Evolutionary conservation across 371 early-diverging fungal species (phyloP).

Genomic region (Apophysomyces variabilis): DNA sequence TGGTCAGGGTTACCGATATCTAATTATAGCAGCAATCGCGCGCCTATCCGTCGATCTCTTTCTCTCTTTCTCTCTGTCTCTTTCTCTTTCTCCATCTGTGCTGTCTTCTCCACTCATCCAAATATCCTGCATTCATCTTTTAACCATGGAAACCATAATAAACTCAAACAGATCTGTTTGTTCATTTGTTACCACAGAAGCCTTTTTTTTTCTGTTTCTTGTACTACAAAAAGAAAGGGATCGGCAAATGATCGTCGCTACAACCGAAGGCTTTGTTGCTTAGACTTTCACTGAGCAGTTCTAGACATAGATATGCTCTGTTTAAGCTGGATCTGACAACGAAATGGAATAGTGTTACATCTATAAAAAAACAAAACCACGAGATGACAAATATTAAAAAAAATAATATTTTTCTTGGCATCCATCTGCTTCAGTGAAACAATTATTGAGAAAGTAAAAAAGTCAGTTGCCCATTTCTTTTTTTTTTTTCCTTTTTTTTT

Average conservation of each 20-base stretch:
- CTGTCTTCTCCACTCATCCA: background rate
- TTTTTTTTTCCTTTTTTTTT: background rate
- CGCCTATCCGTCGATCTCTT: background rate
- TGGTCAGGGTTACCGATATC: conserved; percentile 8
- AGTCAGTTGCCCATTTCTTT: background rate
- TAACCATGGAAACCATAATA: no score
- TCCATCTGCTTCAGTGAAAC: background rate
- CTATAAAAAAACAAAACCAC: background rate
- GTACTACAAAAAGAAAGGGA: background rate
- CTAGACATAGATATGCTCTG: background rate
- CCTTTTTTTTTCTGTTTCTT: background rate
- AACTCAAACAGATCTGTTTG: no score
- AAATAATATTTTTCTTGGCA: conserved; percentile 3
- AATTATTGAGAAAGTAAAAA: background rate
- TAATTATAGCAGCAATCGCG: conserved; percentile 5
- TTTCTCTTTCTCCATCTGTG: background rate
- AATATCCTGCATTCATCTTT: background rate
- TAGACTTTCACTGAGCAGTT: background rate
- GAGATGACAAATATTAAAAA: background rate
- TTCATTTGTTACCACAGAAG: no score
- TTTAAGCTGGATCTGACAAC: background rate
- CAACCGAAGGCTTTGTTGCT: background rate
- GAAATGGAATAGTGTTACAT: background rate
- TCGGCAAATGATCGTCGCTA: conserved; percentile 4
- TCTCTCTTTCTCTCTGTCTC: background rate